These are phyloP conservation scores for Glycyrrhiza uralensis DNA, from an alignment of 306 rosid species.

Conservation along the genomic window DNA sequence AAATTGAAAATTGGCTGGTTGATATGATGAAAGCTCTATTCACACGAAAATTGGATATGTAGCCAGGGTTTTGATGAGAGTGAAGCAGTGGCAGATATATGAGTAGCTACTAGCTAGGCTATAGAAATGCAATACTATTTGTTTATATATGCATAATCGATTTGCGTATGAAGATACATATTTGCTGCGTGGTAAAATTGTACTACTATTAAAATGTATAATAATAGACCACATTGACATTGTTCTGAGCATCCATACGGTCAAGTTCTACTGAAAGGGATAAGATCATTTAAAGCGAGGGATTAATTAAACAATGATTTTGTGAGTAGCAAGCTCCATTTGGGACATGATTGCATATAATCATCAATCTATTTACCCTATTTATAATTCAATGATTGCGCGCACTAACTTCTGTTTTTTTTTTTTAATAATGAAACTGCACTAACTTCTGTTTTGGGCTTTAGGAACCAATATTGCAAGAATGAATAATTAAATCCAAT, in stretches of 20 bases:
- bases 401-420: neutral
- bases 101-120: too few species aligned
- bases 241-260: too few species aligned
- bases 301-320: neutral
- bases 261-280: too few species aligned
- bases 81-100: neutral
- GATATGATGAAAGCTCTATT: neutral
- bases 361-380: too few species aligned
- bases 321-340: neutral
- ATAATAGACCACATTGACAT: too few species aligned
- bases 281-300: neutral
- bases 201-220: too few species aligned
- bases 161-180: neutral
- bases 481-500: neutral
- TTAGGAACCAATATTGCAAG: neutral
- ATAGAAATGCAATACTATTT: neutral
- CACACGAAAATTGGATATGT: slow-evolving; percentile 5
- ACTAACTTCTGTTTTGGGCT: too few species aligned
- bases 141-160: neutral
- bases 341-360: neutral
- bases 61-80: neutral
- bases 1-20: neutral
- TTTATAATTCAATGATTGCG: too few species aligned
- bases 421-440: too few species aligned
- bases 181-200: neutral